phyloP scores from a whole-genome alignment of 805 yeast genomes.

The Wickerhamiella sergipiensis region DNA sequence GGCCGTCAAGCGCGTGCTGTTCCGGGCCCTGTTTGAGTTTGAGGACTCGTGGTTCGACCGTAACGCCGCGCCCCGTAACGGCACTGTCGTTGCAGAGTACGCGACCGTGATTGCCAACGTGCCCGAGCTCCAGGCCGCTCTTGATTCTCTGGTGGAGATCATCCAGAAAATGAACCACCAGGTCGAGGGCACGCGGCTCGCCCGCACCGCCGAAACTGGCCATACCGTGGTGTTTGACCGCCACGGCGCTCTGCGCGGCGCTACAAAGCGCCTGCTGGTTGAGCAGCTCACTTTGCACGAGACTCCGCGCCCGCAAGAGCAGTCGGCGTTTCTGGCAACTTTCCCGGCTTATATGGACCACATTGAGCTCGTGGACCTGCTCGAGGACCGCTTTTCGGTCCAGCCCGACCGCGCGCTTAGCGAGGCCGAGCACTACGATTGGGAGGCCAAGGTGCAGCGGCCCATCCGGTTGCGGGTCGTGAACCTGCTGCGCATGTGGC shows the following conservation, averaged over 20 bases:
- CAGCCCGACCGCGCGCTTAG: constrained; percentile 81
- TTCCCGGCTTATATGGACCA: constrained; percentile 65
- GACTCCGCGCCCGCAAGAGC: constrained; percentile 43
- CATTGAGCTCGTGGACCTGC: constrained; percentile 41
- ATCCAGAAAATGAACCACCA: neutral
- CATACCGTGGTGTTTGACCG: constrained; percentile 39
- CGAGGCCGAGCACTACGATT: constrained; percentile 54
- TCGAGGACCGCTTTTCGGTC: constrained; percentile 52
- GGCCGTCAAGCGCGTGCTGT: neutral
- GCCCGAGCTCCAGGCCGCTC: neutral
- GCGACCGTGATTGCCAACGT: neutral
- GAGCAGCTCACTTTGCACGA: constrained; percentile 72
- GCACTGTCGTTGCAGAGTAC: constrained; percentile 1
- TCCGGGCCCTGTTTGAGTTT: neutral
- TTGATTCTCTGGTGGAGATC: neutral
- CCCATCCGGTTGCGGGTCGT: constrained; percentile 57
- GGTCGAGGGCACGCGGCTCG: neutral
- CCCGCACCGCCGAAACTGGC: neutral
- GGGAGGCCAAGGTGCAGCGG: constrained; percentile 59
- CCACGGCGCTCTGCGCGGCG: constrained; percentile 69
- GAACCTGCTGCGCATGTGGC: constrained; percentile 49
- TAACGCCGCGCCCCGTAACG: neutral
- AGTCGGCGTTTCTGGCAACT: constrained; percentile 56
- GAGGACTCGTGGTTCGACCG: constrained; percentile 1
- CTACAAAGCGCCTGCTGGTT: constrained; percentile 62